Evolutionary conservation across 352 stramenopile species (phyloP).

Genomic region (Hyphochytrium catenoides): DNA sequence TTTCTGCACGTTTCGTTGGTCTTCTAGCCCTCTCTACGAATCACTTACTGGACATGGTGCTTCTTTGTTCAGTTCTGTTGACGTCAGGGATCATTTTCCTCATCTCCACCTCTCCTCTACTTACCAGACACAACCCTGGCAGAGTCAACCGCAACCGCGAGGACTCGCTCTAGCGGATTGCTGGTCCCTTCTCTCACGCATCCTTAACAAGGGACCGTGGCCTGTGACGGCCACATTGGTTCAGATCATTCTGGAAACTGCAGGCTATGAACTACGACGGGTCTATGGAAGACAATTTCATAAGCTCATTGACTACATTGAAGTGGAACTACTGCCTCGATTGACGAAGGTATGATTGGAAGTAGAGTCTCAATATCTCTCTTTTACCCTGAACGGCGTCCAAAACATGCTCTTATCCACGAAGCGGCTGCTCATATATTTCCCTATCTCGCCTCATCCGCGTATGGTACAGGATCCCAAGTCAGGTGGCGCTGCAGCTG

Average conservation of each 20-base stretch:
- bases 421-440: too few relatives aligned
- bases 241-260: constrained; percentile 47
- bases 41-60: too few relatives aligned
- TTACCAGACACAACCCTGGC: constrained; percentile 28
- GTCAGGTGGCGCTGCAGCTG: constrained; percentile 39
- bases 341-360: too few relatives aligned
- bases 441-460: too few relatives aligned
- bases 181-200: constrained; percentile 32
- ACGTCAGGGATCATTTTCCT: too few relatives aligned
- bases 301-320: constrained; percentile 38
- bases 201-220: constrained; percentile 36
- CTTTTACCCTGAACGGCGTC: too few relatives aligned
- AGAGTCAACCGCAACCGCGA: constrained; percentile 20
- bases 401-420: too few relatives aligned
- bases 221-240: constrained; percentile 34
- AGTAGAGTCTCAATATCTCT: too few relatives aligned
- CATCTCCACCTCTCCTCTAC: too few relatives aligned
- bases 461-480: constrained; percentile 39
- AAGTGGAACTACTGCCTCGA: constrained; percentile 24
- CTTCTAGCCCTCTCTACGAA: too few relatives aligned
- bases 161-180: constrained; percentile 33
- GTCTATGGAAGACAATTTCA: constrained; percentile 47
- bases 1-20: too few relatives aligned
- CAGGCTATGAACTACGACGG: constrained; percentile 28
- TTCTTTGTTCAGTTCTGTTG: too few relatives aligned